A percentile compares a stretch with the other conserved stretches of the same genome.
phyloP scores from a whole-genome alignment of 1,284 basidiomycete genomes.

The Ganoderma boninense region DNA sequence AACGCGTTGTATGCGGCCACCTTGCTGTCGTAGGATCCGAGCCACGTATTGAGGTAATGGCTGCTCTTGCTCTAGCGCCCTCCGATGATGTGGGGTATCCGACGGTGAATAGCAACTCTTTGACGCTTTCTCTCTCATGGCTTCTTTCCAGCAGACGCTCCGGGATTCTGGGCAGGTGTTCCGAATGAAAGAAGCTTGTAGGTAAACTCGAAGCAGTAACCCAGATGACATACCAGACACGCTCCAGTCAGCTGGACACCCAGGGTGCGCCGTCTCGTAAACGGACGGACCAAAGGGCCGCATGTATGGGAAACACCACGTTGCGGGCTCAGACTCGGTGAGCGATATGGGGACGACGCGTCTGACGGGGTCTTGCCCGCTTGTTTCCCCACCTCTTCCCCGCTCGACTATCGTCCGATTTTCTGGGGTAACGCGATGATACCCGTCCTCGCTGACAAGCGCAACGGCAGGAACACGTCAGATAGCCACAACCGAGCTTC shows the following conservation, averaged over 20 bases:
- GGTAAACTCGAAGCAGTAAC: slow-evolving; percentile 24
- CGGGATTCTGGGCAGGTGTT: slow-evolving; percentile 13
- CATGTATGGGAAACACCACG: slow-evolving; percentile 21
- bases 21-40: slow-evolving; percentile 15
- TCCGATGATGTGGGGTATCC: not conserved
- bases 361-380: slow-evolving; percentile 12
- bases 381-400: slow-evolving; percentile 8
- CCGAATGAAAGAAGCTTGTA: slow-evolving; percentile 28
- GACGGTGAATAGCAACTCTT: slow-evolving; percentile 13
- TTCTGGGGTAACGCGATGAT: not conserved
- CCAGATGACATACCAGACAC: slow-evolving; percentile 10
- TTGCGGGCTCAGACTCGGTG: slow-evolving; percentile 3
- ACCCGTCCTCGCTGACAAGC: slow-evolving; percentile 18
- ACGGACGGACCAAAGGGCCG: slow-evolving; percentile 32
- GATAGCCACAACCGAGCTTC: not conserved
- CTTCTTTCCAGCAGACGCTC: slow-evolving; percentile 10
- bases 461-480: slow-evolving; percentile 19
- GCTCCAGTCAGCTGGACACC: slow-evolving; percentile 27
- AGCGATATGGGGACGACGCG: not conserved
- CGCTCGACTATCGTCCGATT: slow-evolving; percentile 13
- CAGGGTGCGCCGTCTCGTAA: slow-evolving; percentile 23
- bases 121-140: slow-evolving; percentile 14
- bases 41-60: slow-evolving; percentile 19
- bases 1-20: not conserved
- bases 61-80: not conserved